Evolutionary conservation across 2,329 filamentous ascomycete species (phyloP).

Genomic region (Penicillium hesseltinei): DNA sequence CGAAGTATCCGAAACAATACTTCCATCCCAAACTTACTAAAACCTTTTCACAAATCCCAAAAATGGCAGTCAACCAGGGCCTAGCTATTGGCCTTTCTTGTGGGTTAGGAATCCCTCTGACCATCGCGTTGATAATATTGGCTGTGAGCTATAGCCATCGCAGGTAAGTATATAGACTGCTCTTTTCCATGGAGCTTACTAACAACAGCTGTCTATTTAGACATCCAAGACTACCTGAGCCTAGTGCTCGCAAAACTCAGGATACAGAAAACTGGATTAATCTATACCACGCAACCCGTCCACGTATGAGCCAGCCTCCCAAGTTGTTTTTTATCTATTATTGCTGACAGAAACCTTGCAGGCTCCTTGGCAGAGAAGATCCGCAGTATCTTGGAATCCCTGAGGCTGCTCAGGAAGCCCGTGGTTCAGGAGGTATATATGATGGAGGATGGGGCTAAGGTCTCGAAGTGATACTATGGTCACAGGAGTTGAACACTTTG

Average conservation of each 20-base stretch:
- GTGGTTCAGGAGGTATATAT: background rate
- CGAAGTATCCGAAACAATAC: background rate
- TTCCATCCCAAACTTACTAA: background rate
- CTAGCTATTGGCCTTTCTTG: background rate
- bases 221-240: background rate
- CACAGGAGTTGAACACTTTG: background rate
- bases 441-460: background rate
- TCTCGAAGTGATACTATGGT: background rate
- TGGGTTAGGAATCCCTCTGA: background rate
- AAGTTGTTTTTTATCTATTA: background rate
- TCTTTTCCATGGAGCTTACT: background rate
- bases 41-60: background rate
- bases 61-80: background rate
- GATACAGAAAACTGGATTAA: background rate
- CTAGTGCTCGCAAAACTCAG: background rate
- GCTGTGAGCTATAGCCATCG: background rate
- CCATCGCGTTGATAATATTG: background rate
- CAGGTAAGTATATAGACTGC: background rate
- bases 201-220: background rate
- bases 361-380: background rate
- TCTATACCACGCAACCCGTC: background rate
- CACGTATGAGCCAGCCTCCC: background rate
- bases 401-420: background rate
- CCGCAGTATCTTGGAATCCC: background rate
- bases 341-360: background rate